Conservation (phyloP, 108 stramenopile species). For the Fistulifera solaris region DNA sequence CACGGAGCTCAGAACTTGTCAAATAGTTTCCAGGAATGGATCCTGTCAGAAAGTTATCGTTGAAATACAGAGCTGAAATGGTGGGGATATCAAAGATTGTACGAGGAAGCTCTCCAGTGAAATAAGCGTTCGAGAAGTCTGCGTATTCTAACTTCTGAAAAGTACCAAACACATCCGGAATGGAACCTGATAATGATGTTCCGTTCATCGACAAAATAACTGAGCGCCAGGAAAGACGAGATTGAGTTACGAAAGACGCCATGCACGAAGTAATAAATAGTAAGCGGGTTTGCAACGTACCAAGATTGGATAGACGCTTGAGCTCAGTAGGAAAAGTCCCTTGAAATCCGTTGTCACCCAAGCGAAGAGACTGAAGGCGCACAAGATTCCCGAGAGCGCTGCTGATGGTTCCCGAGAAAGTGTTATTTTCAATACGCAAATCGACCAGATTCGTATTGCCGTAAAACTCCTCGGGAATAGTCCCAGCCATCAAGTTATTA, state of each 20-base stretch:
- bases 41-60: constrained; percentile 41
- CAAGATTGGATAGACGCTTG: too few species aligned
- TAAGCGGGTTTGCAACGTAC: too few species aligned
- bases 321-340: neutral
- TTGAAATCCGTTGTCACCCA: constrained; percentile 4
- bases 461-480: neutral
- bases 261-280: too few species aligned
- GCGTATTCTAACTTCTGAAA: constrained; percentile 21
- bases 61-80: constrained; percentile 36
- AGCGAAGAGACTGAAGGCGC: neutral
- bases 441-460: neutral
- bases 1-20: constrained; percentile 21
- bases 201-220: constrained; percentile 26
- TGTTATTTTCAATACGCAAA: neutral
- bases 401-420: neutral
- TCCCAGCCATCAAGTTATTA: neutral
- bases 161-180: constrained; percentile 25
- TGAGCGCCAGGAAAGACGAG: neutral
- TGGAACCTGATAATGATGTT: constrained; percentile 30
- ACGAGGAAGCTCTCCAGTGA: constrained; percentile 27
- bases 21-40: constrained; percentile 30
- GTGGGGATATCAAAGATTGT: constrained; percentile 31
- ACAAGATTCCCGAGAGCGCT: neutral
- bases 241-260: too few species aligned
- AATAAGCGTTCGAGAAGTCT: constrained; percentile 24